Conservation (phyloP, 108 stramenopile species). For the Cyclostephanos invisitatus region DNA sequence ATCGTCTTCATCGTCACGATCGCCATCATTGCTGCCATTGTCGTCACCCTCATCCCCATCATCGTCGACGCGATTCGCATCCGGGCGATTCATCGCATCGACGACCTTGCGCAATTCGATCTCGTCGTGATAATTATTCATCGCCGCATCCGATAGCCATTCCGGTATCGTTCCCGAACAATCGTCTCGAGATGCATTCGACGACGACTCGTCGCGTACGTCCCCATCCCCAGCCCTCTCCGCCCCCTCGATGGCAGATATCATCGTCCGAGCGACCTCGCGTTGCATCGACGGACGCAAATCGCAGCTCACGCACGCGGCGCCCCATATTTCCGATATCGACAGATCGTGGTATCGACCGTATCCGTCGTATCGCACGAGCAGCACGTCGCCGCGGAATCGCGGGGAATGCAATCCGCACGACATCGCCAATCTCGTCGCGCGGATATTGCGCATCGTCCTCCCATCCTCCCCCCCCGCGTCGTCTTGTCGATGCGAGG, state of each 20-base stretch:
- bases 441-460: conserved; percentile 37
- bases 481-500: no score
- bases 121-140: conserved; percentile 77
- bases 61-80: neutral
- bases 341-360: conserved; percentile 18
- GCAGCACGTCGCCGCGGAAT: conserved; percentile 59
- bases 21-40: neutral
- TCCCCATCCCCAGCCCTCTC: neutral
- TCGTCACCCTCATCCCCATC: no score
- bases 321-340: conserved; percentile 17
- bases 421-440: conserved; percentile 83
- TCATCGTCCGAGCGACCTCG: no score
- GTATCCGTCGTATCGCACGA: conserved; percentile 38
- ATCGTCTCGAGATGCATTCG: no score
- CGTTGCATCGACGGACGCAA: conserved; percentile 38
- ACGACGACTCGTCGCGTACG: no score
- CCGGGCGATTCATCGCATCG: conserved; percentile 55
- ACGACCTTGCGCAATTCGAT: conserved; percentile 51
- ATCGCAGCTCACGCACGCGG: conserved; percentile 56
- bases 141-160: conserved; percentile 71
- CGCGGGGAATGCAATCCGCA: conserved; percentile 66
- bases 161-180: conserved; percentile 31
- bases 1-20: conserved; percentile 23
- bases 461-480: no score
- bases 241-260: no score